Evolutionary conservation across 2,329 filamentous ascomycete genomes (phyloP), one percentile per base, ranked within the genome.

Genomic region (Exophiala mesophila): DNA sequence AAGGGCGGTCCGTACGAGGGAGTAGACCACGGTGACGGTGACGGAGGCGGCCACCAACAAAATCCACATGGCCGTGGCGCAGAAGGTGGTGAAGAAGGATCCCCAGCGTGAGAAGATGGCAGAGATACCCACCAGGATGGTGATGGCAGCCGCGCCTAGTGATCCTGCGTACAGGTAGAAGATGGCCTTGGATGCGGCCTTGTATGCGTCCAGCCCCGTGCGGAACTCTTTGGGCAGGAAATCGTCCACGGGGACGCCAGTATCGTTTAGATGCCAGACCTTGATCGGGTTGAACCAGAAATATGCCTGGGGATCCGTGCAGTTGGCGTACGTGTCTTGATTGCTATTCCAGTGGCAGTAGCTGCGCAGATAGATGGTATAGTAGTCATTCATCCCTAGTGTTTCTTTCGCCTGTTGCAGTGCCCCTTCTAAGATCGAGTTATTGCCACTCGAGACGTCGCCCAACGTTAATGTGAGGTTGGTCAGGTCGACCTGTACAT

Each of bases 311-410:
- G 81, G 74, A 55, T 80, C 72, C 39, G 80, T 82, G 77, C 90
- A 97, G 55, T 74, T 66, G 31, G 65, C 67, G 53, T 71, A 73
- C 36, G 61, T 70, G 12, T 26, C 23, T 51, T 73, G 71, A 50
- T 72, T 71, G 53, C 71, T 63, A 37, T 73, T 66, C 39, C 76
- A 79, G 44, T 72, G 70, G 76, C 92, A 97, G 76, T 88, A 95
- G 61, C 84, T 85, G 85, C 87, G 94, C 26, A 97, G 74, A 59
- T 77, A 79, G 60, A 97, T 73, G 48, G 85, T 77, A 76, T 96
- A 97, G 58, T 80, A 73, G 60, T 90, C 80, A 57, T 75, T 77
- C 45, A 95, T 75, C 41, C 76, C 72, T 31, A 86, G 71, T 31
- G 63, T 52, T 12, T 59, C 46, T 47, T 69, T 54, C 6, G 67